Conservation (phyloP, 495 filamentous ascomycete species). For the Penicillium longicatenatum region DNA sequence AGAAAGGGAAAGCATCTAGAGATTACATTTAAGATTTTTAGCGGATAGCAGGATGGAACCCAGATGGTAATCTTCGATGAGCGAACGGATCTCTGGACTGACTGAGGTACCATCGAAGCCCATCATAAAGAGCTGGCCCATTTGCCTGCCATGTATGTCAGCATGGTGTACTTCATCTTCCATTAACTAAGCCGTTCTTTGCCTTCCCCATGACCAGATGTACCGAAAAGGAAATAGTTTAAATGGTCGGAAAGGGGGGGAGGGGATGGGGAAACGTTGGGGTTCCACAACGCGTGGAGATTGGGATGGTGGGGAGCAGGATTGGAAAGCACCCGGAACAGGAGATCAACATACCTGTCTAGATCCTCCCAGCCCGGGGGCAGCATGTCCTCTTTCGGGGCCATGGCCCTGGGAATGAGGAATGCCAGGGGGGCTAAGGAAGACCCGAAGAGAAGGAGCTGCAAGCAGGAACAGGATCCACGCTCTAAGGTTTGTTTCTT, state of each 20-base stretch:
- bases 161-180: slow-evolving; percentile 35
- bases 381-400: slow-evolving; percentile 52
- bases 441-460: slow-evolving; percentile 10
- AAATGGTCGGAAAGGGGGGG: slow-evolving; percentile 11
- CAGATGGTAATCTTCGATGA: slow-evolving; percentile 84
- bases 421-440: slow-evolving; percentile 34
- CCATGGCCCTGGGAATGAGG: slow-evolving; percentile 47
- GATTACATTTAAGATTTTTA: slow-evolving; percentile 86
- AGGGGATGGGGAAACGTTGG: slow-evolving; percentile 5
- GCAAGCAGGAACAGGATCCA: slow-evolving; percentile 20
- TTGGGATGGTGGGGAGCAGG: slow-evolving; percentile 8
- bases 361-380: slow-evolving; percentile 52
- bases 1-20: slow-evolving; percentile 11
- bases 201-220: slow-evolving; percentile 32
- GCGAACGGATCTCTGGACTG: slow-evolving; percentile 77
- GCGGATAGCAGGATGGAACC: slow-evolving; percentile 83
- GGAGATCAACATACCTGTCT: slow-evolving; percentile 45
- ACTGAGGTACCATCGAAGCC: slow-evolving; percentile 90
- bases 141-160: slow-evolving; percentile 45
- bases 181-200: background rate
- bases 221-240: slow-evolving; percentile 22
- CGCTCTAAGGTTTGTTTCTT: background rate
- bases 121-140: slow-evolving; percentile 95
- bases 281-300: slow-evolving; percentile 24
- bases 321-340: slow-evolving; percentile 17